Evolutionary conservation across 1,284 basidiomycete genomes (phyloP).

Genomic region (Ceratobasidium sp.): DNA sequence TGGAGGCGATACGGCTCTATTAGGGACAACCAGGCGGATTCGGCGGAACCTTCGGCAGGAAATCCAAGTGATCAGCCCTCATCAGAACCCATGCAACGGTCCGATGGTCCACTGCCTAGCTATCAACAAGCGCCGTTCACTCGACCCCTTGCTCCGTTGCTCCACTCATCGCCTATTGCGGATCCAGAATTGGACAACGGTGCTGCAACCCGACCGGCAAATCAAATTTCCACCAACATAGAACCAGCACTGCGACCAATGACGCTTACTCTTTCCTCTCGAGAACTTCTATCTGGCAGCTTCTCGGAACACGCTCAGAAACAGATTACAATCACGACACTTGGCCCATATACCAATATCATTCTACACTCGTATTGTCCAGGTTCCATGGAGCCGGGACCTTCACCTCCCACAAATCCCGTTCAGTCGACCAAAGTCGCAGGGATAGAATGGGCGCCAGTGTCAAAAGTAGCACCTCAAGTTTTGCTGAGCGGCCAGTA

Average conservation of each 20-base stretch:
- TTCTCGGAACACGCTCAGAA: conserved; percentile 1
- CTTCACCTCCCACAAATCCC: background rate
- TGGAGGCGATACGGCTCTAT: conserved; percentile 16
- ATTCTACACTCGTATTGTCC: background rate
- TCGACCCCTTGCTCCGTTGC: conserved; percentile 10
- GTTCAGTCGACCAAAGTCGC: background rate
- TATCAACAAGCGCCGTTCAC: conserved; percentile 30
- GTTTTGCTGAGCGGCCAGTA: background rate
- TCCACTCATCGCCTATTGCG: background rate
- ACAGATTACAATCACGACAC: background rate
- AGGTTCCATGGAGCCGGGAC: background rate
- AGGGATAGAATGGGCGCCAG: conserved; percentile 4
- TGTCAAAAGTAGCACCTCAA: background rate
- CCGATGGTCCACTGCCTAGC: background rate
- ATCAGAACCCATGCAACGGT: background rate
- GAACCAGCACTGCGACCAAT: background rate
- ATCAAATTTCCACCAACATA: too few species aligned
- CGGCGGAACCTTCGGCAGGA: background rate
- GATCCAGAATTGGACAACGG: background rate
- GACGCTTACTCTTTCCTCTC: background rate
- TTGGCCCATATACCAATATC: background rate
- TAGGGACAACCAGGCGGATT: background rate
- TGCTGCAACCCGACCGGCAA: background rate
- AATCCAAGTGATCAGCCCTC: background rate
- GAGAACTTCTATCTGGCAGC: background rate